phyloP scores from a whole-genome alignment of 2,329 filamentous ascomycete genomes.

The Cytospora piceicola region DNA sequence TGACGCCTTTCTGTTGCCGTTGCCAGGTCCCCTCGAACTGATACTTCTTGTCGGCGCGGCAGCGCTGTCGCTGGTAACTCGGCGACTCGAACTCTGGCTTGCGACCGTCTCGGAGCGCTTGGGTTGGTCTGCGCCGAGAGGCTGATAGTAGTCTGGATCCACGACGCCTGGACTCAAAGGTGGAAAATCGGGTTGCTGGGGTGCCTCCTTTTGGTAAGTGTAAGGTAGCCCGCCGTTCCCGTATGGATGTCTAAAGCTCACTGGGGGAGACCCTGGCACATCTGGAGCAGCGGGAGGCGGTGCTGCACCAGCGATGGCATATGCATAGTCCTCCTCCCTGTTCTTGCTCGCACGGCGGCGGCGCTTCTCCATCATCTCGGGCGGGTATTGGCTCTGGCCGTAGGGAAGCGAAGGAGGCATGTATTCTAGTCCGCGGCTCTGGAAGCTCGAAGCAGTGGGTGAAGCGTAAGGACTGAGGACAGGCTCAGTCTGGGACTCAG shows the following conservation, averaged over 20 bases:
- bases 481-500: slow-evolving; percentile 60
- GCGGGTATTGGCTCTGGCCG: slow-evolving; percentile 46
- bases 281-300: slow-evolving; percentile 60
- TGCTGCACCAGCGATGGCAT: slow-evolving; percentile 39
- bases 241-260: slow-evolving; percentile 58
- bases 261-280: slow-evolving; percentile 61
- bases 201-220: slow-evolving; percentile 38
- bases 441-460: slow-evolving; percentile 56
- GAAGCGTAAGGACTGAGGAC: slow-evolving; percentile 62
- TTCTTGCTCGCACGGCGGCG: slow-evolving; percentile 48
- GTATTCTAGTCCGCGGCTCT: slow-evolving; percentile 58
- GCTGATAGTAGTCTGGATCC: slow-evolving; percentile 40
- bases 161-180: slow-evolving; percentile 35
- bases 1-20: slow-evolving; percentile 44
- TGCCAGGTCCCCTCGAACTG: slow-evolving; percentile 36
- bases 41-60: slow-evolving; percentile 33
- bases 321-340: slow-evolving; percentile 46
- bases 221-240: slow-evolving; percentile 42
- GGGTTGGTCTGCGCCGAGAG: slow-evolving; percentile 33
- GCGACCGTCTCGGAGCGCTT: slow-evolving; percentile 20
- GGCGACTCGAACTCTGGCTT: slow-evolving; percentile 30
- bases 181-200: slow-evolving; percentile 34
- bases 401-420: slow-evolving; percentile 62
- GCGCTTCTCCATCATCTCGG: slow-evolving; percentile 49
- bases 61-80: slow-evolving; percentile 35